Evolutionary conservation across 2,329 filamentous ascomycete genomes (phyloP).

Genomic region (Botrytis pseudocinerea): DNA sequence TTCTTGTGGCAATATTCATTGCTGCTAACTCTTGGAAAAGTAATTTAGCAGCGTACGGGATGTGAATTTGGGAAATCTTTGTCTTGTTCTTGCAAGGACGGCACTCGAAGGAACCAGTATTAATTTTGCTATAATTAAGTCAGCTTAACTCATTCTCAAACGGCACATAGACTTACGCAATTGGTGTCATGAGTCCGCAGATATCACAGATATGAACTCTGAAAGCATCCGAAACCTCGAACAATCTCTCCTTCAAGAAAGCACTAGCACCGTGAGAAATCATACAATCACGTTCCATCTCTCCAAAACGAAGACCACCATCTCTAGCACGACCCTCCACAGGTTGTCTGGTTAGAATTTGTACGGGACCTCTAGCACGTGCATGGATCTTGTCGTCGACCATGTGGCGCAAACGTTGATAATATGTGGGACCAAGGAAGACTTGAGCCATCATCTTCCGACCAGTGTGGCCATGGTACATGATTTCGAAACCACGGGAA

Average conservation of each 20-base stretch:
- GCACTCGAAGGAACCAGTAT: constrained; percentile 95
- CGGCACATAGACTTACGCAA: constrained; percentile 72
- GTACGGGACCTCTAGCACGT: constrained; percentile 92
- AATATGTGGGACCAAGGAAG: constrained; percentile 97
- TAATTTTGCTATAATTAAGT: constrained; percentile 67
- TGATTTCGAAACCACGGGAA: constrained; percentile 93
- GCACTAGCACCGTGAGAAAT: constrained; percentile 98
- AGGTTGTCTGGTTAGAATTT: constrained; percentile 95
- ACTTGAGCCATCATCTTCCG: constrained; percentile 91
- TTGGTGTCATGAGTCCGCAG: constrained; percentile 97
- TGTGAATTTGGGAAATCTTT: constrained; percentile 95
- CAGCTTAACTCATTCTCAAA: not conserved
- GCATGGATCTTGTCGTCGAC: constrained; percentile 99
- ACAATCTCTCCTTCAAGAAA: constrained; percentile 95
- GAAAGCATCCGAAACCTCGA: constrained; percentile 97
- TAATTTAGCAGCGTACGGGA: constrained; percentile 95
- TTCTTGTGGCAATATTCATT: constrained; percentile 97
- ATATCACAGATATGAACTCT: constrained; percentile 98
- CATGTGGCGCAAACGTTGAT: constrained; percentile 98
- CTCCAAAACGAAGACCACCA: constrained; percentile 97
- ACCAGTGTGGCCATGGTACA: constrained; percentile 98
- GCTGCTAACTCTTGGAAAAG: constrained; percentile 97
- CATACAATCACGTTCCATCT: constrained; percentile 99
- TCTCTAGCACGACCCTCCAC: constrained; percentile 98
- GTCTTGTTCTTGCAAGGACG: constrained; percentile 99